A percentile compares a stretch with the other conserved stretches of the same genome.
Conservation (phyloP, 805 yeast genomes). For the Candida berthetii region DNA sequence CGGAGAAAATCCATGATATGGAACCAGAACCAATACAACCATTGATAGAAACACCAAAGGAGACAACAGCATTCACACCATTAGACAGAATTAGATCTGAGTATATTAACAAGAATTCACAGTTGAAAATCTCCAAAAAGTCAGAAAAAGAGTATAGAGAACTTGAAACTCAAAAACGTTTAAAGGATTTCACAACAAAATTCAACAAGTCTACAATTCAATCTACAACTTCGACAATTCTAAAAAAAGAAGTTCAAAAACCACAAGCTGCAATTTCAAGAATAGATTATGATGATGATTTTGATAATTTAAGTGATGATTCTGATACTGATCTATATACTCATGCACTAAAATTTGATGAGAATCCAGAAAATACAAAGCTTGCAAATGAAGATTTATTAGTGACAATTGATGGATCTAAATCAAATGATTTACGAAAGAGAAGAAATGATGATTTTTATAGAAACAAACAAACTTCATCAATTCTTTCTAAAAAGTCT, state of each 20-base stretch:
- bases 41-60: no score
- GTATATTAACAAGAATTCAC: no score
- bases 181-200: slow-evolving; percentile 21
- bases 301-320: slow-evolving; percentile 16
- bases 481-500: slow-evolving; percentile 4
- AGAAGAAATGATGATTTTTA: slow-evolving; percentile 9
- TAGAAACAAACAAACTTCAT: slow-evolving; percentile 1
- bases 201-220: no score
- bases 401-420: slow-evolving; percentile 11
- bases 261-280: no score
- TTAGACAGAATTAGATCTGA: background rate
- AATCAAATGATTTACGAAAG: slow-evolving; percentile 1
- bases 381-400: slow-evolving; percentile 13
- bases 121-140: background rate
- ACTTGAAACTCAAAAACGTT: slow-evolving; percentile 18
- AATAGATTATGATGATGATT: slow-evolving; percentile 12
- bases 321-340: slow-evolving; percentile 7
- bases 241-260: no score
- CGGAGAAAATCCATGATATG: no score
- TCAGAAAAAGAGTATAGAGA: slow-evolving; percentile 16
- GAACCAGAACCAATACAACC: no score
- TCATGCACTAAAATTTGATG: slow-evolving; percentile 13
- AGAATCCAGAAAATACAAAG: slow-evolving; percentile 6
- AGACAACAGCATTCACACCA: background rate
- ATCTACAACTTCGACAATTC: no score